Evolutionary conservation across 306 rosid genomes (phyloP).

Genomic region (Hippophae tibetana): DNA sequence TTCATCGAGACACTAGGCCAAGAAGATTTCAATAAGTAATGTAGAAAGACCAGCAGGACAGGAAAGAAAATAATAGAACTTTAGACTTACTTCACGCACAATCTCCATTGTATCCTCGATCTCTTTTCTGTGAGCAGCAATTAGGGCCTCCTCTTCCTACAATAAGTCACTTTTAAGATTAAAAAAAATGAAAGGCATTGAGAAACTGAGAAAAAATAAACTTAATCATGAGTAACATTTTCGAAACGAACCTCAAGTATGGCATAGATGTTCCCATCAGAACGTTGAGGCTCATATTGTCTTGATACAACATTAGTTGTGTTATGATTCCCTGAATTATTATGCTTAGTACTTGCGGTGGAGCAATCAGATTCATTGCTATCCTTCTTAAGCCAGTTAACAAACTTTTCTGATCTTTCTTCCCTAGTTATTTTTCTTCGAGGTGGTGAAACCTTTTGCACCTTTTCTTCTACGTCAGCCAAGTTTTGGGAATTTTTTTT

Average conservation of each 20-base stretch:
- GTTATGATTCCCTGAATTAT: constrained; percentile 33
- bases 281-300: constrained; percentile 47
- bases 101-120: constrained; percentile 99
- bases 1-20: too few relatives aligned
- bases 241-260: constrained; percentile 70
- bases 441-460: constrained; percentile 83
- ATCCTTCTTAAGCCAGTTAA: constrained; percentile 50
- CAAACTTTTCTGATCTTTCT: constrained; percentile 62
- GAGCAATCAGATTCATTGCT: constrained; percentile 41
- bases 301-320: constrained; percentile 34
- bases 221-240: neutral
- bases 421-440: constrained; percentile 63
- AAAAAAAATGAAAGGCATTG: constrained; percentile 16
- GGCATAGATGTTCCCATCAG: constrained; percentile 69
- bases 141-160: constrained; percentile 92
- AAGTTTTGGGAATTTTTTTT: constrained; percentile 48
- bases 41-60: too few relatives aligned
- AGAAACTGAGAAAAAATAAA: constrained; percentile 7
- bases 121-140: constrained; percentile 96
- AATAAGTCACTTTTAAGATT: constrained; percentile 14
- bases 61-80: neutral
- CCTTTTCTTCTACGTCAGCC: constrained; percentile 44
- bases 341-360: constrained; percentile 51
- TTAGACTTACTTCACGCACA: constrained; percentile 86
- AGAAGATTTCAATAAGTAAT: too few relatives aligned